Conservation (phyloP, 2,329 filamentous ascomycete species). For the Hypocreales sp. region DNA sequence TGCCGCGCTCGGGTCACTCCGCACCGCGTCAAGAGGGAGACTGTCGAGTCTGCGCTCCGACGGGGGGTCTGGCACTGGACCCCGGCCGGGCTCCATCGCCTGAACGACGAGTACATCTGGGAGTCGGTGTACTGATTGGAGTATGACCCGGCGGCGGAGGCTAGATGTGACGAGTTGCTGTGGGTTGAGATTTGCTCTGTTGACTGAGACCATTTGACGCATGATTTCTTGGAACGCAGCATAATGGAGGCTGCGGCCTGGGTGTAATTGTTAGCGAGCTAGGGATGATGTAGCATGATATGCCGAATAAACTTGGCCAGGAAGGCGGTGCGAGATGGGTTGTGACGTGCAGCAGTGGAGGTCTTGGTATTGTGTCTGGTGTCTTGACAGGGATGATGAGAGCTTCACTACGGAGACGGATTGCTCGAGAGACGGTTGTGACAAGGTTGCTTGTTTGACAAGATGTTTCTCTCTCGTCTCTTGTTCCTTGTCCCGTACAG, state of each 20-base stretch:
- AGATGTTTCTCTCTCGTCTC: no score
- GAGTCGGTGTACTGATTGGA: constrained; percentile 12
- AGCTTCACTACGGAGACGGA: no score
- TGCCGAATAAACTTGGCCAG: constrained; percentile 4
- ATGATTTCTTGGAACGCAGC: constrained; percentile 18
- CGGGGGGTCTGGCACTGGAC: constrained; percentile 20
- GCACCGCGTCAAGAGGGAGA: constrained; percentile 16
- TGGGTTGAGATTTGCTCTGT: constrained; percentile 13
- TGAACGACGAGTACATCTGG: constrained; percentile 16
- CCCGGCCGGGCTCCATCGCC: constrained; percentile 13
- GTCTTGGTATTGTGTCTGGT: no score
- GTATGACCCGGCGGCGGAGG: constrained; percentile 5
- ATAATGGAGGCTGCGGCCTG: constrained; percentile 14
- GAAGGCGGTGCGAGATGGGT: no score
- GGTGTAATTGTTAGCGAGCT: constrained; percentile 13
- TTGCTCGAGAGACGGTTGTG: no score
- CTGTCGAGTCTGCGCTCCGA: constrained; percentile 13
- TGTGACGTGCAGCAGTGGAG: no score
- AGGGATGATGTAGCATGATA: constrained; percentile 9
- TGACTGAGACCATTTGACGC: constrained; percentile 16
- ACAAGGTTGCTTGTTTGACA: no score
- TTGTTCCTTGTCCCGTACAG: no score
- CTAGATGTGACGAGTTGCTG: constrained; percentile 11
- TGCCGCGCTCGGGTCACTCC: constrained; percentile 15
- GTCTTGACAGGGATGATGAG: no score